phyloP scores from a whole-genome alignment of 257 asterid species.

The Orobanche coerulescens region DNA sequence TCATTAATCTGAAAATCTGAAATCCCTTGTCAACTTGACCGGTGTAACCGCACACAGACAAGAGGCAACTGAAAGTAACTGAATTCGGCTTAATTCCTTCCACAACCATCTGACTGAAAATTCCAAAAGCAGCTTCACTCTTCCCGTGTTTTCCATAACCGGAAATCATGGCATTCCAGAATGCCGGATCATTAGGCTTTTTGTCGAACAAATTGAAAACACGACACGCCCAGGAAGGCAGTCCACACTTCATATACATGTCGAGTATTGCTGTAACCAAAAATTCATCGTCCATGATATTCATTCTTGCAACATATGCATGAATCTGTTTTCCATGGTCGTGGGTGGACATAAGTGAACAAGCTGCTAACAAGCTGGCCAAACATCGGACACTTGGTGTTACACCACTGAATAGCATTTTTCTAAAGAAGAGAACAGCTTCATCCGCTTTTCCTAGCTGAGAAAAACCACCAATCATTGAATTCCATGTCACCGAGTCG shows the following conservation, averaged over 20 bases:
- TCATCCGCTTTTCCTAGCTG: conserved; percentile 45
- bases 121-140: conserved; percentile 52
- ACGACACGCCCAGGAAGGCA: conserved; percentile 32
- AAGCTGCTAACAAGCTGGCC: conserved; percentile 62
- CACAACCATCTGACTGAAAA: conserved; percentile 51
- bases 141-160: conserved; percentile 75
- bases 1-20: conserved; percentile 49
- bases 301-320: conserved; percentile 47
- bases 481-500: conserved; percentile 77
- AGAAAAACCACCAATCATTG: conserved; percentile 72
- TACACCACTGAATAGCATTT: conserved; percentile 44
- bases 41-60: conserved; percentile 61
- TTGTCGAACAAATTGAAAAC: conserved; percentile 40
- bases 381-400: conserved; percentile 41
- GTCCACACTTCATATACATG: conserved; percentile 88
- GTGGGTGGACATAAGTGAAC: conserved; percentile 44
- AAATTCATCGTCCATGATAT: conserved; percentile 33
- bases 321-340: conserved; percentile 57
- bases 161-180: conserved; percentile 92
- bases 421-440: conserved; percentile 58
- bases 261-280: conserved; percentile 69
- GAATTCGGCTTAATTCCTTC: conserved; percentile 55
- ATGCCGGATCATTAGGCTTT: conserved; percentile 59
- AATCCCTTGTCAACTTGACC: conserved; percentile 60
- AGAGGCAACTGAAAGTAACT: conserved; percentile 64